phyloP scores from a whole-genome alignment of 23 red algal species.

The Gracilaria gracilis region DNA sequence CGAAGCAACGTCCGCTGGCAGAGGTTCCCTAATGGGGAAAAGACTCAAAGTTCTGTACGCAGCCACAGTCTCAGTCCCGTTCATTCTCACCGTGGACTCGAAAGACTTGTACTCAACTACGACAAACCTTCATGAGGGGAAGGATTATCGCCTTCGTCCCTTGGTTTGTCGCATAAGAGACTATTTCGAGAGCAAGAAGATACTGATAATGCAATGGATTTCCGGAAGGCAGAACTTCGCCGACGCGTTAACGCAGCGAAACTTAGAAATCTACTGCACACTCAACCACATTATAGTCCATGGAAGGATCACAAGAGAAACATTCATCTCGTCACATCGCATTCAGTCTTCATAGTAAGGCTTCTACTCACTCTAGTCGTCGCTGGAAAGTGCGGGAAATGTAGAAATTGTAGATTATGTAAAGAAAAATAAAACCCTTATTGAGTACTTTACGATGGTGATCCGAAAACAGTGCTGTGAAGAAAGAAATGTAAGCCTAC shows the following conservation, averaged over 20 bases:
- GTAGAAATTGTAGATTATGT: too few species aligned
- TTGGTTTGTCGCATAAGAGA: slow-evolving; percentile 24
- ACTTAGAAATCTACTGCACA: slow-evolving; percentile 21
- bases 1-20: slow-evolving; percentile 11
- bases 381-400: too few species aligned
- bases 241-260: slow-evolving; percentile 52
- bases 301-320: too few species aligned
- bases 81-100: slow-evolving; percentile 31
- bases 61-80: background rate
- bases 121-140: slow-evolving; percentile 49
- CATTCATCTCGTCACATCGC: too few species aligned
- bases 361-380: too few species aligned
- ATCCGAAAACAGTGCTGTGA: too few species aligned
- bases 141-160: slow-evolving; percentile 31
- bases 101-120: slow-evolving; percentile 30
- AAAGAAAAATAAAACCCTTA: too few species aligned
- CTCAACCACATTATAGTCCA: too few species aligned
- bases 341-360: too few species aligned
- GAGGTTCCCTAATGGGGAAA: slow-evolving; percentile 41
- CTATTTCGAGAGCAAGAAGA: slow-evolving; percentile 27
- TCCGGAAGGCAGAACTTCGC: background rate
- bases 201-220: slow-evolving; percentile 18
- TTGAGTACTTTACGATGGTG: too few species aligned
- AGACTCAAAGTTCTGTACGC: slow-evolving; percentile 27
- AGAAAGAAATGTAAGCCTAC: too few species aligned